A percentile compares a stretch with the other conserved stretches of the same genome.
Conservation (phyloP, 495 filamentous ascomycete species). For the Rhizodiscina lignyota region DNA sequence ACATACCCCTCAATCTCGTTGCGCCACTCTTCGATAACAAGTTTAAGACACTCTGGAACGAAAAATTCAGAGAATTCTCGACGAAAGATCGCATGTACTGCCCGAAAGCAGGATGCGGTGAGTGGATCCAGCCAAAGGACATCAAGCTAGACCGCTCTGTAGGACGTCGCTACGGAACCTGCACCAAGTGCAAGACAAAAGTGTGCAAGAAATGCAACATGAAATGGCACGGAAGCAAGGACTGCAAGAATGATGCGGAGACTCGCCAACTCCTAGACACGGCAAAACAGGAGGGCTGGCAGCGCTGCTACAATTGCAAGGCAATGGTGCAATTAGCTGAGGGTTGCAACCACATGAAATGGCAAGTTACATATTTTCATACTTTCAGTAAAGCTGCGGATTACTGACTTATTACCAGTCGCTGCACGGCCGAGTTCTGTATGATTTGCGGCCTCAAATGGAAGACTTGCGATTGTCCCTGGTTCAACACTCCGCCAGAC, state of each 20-base stretch:
- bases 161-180: conserved; percentile 40
- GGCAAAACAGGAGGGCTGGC: conserved; percentile 57
- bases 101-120: conserved; percentile 48
- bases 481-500: conserved; percentile 46
- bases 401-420: conserved; percentile 25
- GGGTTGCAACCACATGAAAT: conserved; percentile 78
- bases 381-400: conserved; percentile 1
- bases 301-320: conserved; percentile 59
- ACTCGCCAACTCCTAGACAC: conserved; percentile 45
- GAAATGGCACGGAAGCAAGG: conserved; percentile 47
- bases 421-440: conserved; percentile 68
- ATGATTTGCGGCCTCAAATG: conserved; percentile 62
- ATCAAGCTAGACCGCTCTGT: conserved; percentile 34
- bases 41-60: conserved; percentile 65
- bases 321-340: conserved; percentile 63
- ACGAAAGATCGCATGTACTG: conserved; percentile 63
- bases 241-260: conserved; percentile 59
- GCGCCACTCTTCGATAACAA: conserved; percentile 50
- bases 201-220: conserved; percentile 59
- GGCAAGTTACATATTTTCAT: conserved; percentile 33
- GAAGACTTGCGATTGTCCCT: conserved; percentile 70
- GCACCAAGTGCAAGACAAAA: conserved; percentile 50
- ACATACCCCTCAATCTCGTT: conserved; percentile 60
- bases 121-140: conserved; percentile 55
- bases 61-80: conserved; percentile 56